A percentile compares a stretch with the other conserved stretches of the same genome.
These are phyloP conservation scores for Raphanus hybrid DNA, from an alignment of 441 rosid genomes.

Conservation along the genomic window DNA sequence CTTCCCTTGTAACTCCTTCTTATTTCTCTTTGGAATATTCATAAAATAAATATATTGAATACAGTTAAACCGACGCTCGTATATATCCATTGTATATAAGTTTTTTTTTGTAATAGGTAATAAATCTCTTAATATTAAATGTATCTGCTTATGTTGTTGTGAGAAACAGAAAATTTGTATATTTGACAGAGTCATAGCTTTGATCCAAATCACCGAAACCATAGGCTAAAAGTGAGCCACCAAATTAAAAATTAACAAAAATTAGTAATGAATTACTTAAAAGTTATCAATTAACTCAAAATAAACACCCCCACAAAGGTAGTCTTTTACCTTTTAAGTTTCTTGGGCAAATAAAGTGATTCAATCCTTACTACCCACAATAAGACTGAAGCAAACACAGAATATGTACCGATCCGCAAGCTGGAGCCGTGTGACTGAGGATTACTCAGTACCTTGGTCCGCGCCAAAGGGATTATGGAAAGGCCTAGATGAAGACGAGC, in stretches of 20 bases:
- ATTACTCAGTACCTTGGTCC: slow-evolving; percentile 52
- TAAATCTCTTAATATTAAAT: background rate
- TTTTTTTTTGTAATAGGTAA: background rate
- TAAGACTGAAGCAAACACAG: slow-evolving; percentile 11
- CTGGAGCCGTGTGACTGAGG: slow-evolving; percentile 66
- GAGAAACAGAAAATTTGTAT: background rate
- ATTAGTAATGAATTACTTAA: background rate
- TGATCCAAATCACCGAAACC: slow-evolving; percentile 26
- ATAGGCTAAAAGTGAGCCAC: slow-evolving; percentile 26
- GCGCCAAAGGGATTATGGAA: slow-evolving; percentile 47
- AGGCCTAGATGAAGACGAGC: slow-evolving; percentile 50
- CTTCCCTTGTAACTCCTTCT: background rate
- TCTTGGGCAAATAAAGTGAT: background rate
- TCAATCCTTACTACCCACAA: background rate
- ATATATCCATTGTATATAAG: background rate
- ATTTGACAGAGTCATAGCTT: slow-evolving; percentile 36
- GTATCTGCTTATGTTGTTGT: background rate
- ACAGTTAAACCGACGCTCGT: background rate
- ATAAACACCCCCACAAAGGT: background rate
- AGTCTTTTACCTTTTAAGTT: background rate
- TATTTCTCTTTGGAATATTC: background rate
- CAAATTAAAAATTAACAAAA: background rate
- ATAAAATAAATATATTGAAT: background rate
- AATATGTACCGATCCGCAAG: slow-evolving; percentile 76
- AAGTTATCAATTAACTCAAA: background rate